Evolutionary conservation across 192 early-diverging fungal species (phyloP).

Genomic region (Backusella tuberculispora): DNA sequence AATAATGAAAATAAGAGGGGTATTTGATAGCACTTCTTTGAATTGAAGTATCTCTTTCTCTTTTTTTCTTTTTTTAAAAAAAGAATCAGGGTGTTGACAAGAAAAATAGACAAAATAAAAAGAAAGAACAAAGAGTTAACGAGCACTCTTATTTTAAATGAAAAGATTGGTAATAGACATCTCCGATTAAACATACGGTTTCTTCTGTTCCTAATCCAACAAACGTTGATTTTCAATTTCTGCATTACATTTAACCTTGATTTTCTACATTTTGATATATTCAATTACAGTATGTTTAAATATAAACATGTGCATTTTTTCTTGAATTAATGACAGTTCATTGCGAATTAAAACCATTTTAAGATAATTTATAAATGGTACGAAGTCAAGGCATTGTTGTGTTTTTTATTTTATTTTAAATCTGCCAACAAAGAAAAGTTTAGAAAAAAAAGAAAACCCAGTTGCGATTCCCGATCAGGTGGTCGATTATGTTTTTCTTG

Average conservation of each 20-base stretch:
- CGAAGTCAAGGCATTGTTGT: background rate
- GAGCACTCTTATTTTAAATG: background rate
- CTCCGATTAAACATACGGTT: constrained; percentile 3
- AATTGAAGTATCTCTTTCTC: too few species aligned
- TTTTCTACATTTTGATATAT: background rate
- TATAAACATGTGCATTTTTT: too few species aligned
- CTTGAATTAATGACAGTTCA: too few species aligned
- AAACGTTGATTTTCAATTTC: background rate
- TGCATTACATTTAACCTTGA: background rate
- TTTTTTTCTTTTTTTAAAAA: too few species aligned
- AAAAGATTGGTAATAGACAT: background rate
- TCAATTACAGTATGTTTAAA: background rate
- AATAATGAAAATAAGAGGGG: too few species aligned
- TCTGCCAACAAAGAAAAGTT: background rate
- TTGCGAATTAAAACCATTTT: too few species aligned
- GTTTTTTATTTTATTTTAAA: too few species aligned
- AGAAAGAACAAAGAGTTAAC: background rate
- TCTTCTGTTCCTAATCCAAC: background rate
- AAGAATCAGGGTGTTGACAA: too few species aligned
- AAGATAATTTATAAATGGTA: too few species aligned
- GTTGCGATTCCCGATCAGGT: background rate
- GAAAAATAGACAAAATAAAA: too few species aligned
- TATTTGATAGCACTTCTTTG: too few species aligned
- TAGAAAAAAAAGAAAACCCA: background rate
- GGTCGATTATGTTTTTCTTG: background rate